Conservation (phyloP, 1,284 basidiomycete species). For the Irpex lacteus region DNA sequence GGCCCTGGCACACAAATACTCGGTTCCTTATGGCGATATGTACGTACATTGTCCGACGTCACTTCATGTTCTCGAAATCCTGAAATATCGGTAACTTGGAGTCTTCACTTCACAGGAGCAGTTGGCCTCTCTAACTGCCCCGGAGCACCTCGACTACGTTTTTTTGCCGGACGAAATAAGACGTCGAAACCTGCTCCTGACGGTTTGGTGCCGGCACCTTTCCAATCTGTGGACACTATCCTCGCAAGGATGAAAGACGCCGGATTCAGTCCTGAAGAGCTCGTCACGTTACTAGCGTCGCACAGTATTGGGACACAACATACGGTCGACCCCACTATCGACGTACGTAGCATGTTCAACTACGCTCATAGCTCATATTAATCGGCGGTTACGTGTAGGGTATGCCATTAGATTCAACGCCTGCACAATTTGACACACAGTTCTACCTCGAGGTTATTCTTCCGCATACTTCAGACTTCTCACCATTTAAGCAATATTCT, state of each 20-base stretch:
- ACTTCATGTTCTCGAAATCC: not conserved
- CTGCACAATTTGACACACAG: constrained; percentile 11
- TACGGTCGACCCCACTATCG: constrained; percentile 32
- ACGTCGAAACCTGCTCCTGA: constrained; percentile 26
- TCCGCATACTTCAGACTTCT: constrained; percentile 36
- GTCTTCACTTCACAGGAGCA: constrained; percentile 41
- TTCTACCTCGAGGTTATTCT: not conserved
- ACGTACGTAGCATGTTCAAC: constrained; percentile 4
- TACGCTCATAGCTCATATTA: not conserved
- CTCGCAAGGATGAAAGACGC: constrained; percentile 39
- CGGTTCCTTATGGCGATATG: constrained; percentile 37
- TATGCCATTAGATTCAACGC: constrained; percentile 40
- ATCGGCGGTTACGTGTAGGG: constrained; percentile 15
- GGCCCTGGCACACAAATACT: constrained; percentile 33
- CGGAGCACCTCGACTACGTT: constrained; percentile 33
- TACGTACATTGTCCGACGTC: not conserved
- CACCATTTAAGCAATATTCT: not conserved
- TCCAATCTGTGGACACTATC: constrained; percentile 36
- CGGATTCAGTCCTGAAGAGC: constrained; percentile 33
- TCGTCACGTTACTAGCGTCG: constrained; percentile 39
- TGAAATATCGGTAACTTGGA: not conserved
- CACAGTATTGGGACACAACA: constrained; percentile 25
- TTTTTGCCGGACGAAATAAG: constrained; percentile 34
- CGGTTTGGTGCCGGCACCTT: constrained; percentile 31
- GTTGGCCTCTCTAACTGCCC: constrained; percentile 36